A percentile compares a stretch with the other conserved stretches of the same genome.
phyloP scores from a whole-genome alignment of 2,329 filamentous ascomycete genomes.

The Venturia carpophila region DNA sequence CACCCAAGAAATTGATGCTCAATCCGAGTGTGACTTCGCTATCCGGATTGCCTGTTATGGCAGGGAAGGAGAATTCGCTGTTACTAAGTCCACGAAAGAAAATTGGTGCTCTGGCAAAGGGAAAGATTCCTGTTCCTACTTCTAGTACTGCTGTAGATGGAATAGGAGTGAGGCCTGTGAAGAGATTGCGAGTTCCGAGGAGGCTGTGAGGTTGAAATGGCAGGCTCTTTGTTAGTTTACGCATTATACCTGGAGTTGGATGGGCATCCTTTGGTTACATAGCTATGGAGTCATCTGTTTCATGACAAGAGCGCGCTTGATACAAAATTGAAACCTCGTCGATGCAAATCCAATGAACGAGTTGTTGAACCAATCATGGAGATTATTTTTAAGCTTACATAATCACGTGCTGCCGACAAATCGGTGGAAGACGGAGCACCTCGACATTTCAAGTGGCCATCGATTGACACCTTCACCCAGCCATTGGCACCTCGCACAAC shows the following conservation, averaged over 20 bases:
- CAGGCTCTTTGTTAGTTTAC: neutral
- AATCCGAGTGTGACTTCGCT: conserved; percentile 18
- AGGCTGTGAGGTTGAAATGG: neutral
- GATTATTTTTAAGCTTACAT: neutral
- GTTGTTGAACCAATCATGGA: neutral
- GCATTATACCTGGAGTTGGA: conserved; percentile 12
- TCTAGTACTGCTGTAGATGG: neutral
- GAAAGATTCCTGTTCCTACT: conserved; percentile 8
- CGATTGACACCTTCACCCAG: conserved; percentile 7
- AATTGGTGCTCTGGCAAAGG: neutral
- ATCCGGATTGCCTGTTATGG: conserved; percentile 13
- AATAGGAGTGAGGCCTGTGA: neutral
- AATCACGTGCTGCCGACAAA: neutral
- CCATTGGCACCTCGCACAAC: conserved; percentile 17
- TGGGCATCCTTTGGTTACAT: neutral
- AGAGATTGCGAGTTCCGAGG: neutral
- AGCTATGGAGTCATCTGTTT: neutral
- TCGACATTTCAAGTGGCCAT: neutral
- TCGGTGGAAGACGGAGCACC: neutral
- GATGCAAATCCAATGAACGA: neutral
- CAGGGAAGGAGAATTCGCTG: conserved; percentile 17
- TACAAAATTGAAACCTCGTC: neutral
- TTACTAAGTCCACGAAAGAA: conserved; percentile 16
- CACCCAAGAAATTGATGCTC: conserved; percentile 20
- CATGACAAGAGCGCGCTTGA: neutral